These are phyloP conservation scores for Phalaenopsis hybrid DNA, from an alignment of 116 monocot genomes.

Conservation along the genomic window DNA sequence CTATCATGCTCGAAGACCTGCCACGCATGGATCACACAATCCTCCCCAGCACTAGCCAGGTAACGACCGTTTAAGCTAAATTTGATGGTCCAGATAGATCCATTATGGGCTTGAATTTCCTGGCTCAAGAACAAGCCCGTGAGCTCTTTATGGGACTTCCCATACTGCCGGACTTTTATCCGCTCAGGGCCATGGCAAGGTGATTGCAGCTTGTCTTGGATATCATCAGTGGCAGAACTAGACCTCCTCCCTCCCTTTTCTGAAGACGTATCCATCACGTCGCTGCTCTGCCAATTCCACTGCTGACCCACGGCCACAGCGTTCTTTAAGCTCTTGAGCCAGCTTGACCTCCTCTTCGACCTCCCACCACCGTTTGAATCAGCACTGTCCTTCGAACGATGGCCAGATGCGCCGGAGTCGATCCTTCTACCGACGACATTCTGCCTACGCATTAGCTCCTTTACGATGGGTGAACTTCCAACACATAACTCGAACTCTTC, in stretches of 20 bases:
- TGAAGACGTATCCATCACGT: constrained; percentile 60
- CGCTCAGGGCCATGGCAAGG: constrained; percentile 28
- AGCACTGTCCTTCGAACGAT: neutral
- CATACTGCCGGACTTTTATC: constrained; percentile 56
- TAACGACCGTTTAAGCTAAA: constrained; percentile 65
- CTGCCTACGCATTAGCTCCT: constrained; percentile 85
- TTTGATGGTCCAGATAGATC: constrained; percentile 81
- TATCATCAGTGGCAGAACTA: constrained; percentile 70
- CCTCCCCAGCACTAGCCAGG: constrained; percentile 75
- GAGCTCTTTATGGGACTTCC: constrained; percentile 68
- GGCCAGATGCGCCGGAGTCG: constrained; percentile 5
- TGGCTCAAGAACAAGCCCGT: constrained; percentile 69
- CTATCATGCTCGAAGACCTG: constrained; percentile 43
- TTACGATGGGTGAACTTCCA: constrained; percentile 74
- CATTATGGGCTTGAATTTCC: constrained; percentile 72
- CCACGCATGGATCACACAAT: constrained; percentile 79
- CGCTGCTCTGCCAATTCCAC: constrained; percentile 40
- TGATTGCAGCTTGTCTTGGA: constrained; percentile 38
- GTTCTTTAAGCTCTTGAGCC: constrained; percentile 58
- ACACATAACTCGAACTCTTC: constrained; percentile 74
- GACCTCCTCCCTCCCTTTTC: constrained; percentile 72
- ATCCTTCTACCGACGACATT: constrained; percentile 19
- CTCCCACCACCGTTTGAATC: constrained; percentile 12
- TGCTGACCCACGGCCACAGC: constrained; percentile 17
- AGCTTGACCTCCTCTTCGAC: constrained; percentile 55